Percentiles rank a stretch among this genome's conserved stretches.
Evolutionary conservation across 352 stramenopile species (phyloP).

Genomic region (Phytophthora ohioensis): DNA sequence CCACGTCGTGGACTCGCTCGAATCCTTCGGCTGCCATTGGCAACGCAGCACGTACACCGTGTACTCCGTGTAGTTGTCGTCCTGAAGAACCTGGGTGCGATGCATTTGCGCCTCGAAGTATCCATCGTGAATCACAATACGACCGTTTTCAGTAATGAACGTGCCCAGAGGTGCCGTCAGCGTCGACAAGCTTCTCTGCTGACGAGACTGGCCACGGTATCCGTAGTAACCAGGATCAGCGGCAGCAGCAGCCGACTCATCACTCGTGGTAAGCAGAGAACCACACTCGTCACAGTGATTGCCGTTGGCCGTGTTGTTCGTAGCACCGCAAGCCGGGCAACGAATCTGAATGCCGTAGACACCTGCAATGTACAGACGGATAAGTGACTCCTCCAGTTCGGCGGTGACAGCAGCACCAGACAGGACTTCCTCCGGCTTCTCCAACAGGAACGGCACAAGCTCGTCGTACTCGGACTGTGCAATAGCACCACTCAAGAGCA

Average conservation of each 20-base stretch:
- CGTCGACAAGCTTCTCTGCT: conserved; percentile 65
- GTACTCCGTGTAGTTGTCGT: conserved; percentile 92
- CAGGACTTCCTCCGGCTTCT: conserved; percentile 64
- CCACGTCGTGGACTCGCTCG: conserved; percentile 42
- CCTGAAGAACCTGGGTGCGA: conserved; percentile 85
- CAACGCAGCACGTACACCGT: conserved; percentile 90
- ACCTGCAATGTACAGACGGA: conserved; percentile 74
- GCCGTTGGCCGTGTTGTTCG: conserved; percentile 90
- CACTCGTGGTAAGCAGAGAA: conserved; percentile 83
- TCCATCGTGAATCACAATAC: conserved; percentile 87
- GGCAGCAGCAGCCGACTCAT: conserved; percentile 58
- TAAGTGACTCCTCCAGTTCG: conserved; percentile 87
- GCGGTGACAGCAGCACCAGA: conserved; percentile 75
- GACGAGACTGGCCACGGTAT: conserved; percentile 51
- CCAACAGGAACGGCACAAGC: conserved; percentile 87
- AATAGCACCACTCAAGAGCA: conserved; percentile 85
- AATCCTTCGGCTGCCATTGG: conserved; percentile 79
- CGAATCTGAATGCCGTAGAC: conserved; percentile 90
- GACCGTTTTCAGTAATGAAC: conserved; percentile 81
- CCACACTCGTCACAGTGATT: conserved; percentile 90
- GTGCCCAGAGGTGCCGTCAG: conserved; percentile 77
- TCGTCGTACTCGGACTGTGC: conserved; percentile 88
- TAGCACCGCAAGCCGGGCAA: conserved; percentile 84
- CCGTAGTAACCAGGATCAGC: conserved; percentile 65
- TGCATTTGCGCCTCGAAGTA: conserved; percentile 89